Conservation (phyloP, 1,139 yeast species). For the Diutina sp. region DNA sequence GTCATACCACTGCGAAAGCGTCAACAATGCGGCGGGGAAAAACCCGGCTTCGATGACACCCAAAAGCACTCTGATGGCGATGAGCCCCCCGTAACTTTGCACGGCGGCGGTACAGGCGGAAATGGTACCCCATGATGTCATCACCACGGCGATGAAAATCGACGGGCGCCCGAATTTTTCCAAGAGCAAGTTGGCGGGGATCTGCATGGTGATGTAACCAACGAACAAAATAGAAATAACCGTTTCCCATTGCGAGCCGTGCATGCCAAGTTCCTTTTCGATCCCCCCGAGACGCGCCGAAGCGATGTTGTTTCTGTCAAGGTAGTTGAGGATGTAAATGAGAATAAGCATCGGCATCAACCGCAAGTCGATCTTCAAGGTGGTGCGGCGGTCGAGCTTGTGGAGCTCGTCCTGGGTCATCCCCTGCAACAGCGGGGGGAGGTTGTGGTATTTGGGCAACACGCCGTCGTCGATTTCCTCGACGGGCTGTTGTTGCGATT, state of each 20-base stretch:
- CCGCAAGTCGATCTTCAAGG: slow-evolving; percentile 37
- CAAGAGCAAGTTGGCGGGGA: slow-evolving; percentile 38
- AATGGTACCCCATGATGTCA: slow-evolving; percentile 41
- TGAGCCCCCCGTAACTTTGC: slow-evolving; percentile 24
- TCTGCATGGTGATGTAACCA: slow-evolving; percentile 48
- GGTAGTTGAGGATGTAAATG: slow-evolving; percentile 38
- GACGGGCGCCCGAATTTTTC: slow-evolving; percentile 41
- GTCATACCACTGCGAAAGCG: slow-evolving; percentile 36
- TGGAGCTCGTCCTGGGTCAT: slow-evolving; percentile 24
- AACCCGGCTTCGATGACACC: slow-evolving; percentile 51
- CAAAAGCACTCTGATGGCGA: slow-evolving; percentile 35
- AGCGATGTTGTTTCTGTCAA: slow-evolving; percentile 52
- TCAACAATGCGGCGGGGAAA: slow-evolving; percentile 39
- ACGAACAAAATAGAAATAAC: slow-evolving; percentile 45
- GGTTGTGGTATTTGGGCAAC: background rate
- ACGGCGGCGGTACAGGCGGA: slow-evolving; percentile 31
- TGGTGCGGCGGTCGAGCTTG: slow-evolving; percentile 24
- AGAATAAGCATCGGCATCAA: slow-evolving; percentile 44
- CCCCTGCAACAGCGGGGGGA: slow-evolving; percentile 21
- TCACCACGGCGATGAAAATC: slow-evolving; percentile 33
- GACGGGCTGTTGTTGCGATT: background rate
- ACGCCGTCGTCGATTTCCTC: background rate
- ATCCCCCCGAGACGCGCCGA: slow-evolving; percentile 49
- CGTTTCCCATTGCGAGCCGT: slow-evolving; percentile 40
- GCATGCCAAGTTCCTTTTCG: slow-evolving; percentile 34